Evolutionary conservation across 768 basidiomycete genomes (phyloP).

Genomic region (Epithele typhae): DNA sequence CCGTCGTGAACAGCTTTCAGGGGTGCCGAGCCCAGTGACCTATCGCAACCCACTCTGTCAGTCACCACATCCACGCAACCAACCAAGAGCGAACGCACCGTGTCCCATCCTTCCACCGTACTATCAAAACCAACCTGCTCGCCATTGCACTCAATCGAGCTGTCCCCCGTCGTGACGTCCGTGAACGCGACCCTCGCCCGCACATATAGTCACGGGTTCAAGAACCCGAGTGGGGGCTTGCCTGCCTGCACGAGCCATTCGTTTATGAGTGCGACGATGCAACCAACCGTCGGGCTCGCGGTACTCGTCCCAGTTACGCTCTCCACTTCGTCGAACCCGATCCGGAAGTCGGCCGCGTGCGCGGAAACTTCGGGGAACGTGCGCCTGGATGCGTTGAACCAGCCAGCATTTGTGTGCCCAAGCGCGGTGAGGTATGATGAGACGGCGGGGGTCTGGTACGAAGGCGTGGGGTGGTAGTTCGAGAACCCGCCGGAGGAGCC

Average conservation of each 20-base stretch:
- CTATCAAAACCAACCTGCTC: conserved; percentile 28
- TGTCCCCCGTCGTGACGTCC: conserved; percentile 30
- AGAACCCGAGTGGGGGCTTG: conserved; percentile 28
- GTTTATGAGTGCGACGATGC: conserved; percentile 31
- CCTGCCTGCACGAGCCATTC: conserved; percentile 27
- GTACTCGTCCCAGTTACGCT: conserved; percentile 29
- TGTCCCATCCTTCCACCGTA: conserved; percentile 26
- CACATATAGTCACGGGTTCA: conserved; percentile 34
- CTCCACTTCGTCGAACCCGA: conserved; percentile 11
- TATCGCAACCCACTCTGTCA: not conserved
- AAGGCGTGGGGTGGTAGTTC: conserved; percentile 50
- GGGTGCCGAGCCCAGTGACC: conserved; percentile 29
- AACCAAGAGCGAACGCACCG: conserved; percentile 21
- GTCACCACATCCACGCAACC: not conserved
- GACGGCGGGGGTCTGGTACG: conserved; percentile 48
- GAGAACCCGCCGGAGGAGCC: conserved; percentile 66
- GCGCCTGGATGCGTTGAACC: conserved; percentile 33
- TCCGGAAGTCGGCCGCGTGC: conserved; percentile 29
- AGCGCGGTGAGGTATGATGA: conserved; percentile 44
- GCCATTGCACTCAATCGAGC: conserved; percentile 31
- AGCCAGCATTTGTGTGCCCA: conserved; percentile 40
- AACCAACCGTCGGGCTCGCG: conserved; percentile 31
- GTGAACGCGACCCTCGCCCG: conserved; percentile 22
- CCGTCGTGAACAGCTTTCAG: conserved; percentile 23
- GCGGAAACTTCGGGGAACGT: conserved; percentile 47